These are phyloP conservation scores for Limnanthes douglasii DNA, from an alignment of 345 rosid genomes.

Conservation along the genomic window DNA sequence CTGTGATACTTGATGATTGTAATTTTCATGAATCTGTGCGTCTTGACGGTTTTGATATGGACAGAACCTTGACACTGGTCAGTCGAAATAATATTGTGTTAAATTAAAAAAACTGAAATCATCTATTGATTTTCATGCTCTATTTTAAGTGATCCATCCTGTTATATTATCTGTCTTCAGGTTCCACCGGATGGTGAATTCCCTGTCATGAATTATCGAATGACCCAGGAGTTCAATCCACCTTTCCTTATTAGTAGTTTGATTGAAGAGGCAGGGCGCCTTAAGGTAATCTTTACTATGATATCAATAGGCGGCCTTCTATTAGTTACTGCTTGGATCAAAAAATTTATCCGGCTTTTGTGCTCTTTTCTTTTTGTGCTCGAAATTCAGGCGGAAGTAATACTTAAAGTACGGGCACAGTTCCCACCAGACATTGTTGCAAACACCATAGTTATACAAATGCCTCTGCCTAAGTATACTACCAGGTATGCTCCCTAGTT, in stretches of 20 bases:
- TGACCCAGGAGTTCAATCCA: slow-evolving; percentile 99
- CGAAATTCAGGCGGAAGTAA: slow-evolving; percentile 74
- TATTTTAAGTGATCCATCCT: slow-evolving; percentile 4
- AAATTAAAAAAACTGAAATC: background rate
- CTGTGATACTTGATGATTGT: slow-evolving; percentile 90
- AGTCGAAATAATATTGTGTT: slow-evolving; percentile 12
- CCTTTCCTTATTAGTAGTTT: slow-evolving; percentile 84
- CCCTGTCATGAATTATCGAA: slow-evolving; percentile 97
- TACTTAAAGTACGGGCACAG: slow-evolving; percentile 72
- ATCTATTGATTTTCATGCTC: background rate
- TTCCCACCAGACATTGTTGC: slow-evolving; percentile 69
- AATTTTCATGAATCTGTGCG: slow-evolving; percentile 98
- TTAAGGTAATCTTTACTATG: slow-evolving; percentile 32
- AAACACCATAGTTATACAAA: slow-evolving; percentile 66
- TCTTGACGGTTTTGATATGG: slow-evolving; percentile 77
- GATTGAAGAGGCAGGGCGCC: slow-evolving; percentile 92
- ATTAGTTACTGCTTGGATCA: background rate
- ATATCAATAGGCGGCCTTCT: no score
- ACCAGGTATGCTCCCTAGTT: no score
- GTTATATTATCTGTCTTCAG: slow-evolving; percentile 26
- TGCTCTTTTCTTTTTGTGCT: slow-evolving; percentile 7
- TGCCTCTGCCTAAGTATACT: slow-evolving; percentile 92
- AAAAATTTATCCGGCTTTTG: slow-evolving; percentile 4
- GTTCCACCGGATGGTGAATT: slow-evolving; percentile 99
- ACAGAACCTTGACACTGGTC: slow-evolving; percentile 83